Evolutionary conservation across 179 eudicot genomes (phyloP), one percentile per base, ranked within the genome.

Genomic region (Beta lomatogona): DNA sequence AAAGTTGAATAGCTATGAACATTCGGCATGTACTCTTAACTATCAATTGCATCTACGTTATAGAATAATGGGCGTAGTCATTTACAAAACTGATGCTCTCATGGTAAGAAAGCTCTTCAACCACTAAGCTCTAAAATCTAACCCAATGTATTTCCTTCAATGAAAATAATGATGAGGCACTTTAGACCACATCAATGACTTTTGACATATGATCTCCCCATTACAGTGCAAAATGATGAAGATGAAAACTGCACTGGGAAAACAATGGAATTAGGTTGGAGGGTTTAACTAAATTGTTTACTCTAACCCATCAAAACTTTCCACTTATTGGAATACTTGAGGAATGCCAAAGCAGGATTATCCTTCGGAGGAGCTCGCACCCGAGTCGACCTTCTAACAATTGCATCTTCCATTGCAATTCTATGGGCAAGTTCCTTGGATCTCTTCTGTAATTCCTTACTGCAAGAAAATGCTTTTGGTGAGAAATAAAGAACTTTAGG

Each of bases 291-390:
- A 44, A 58, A 4, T 57, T 3, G 55, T 64, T 16, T 52, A 64
- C n/a, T 73, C 79, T 83, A 82, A 50, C 80, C 85, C 84, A 85
- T 93, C 64, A 82, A 84, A 81, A 88, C 97, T 85, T 93, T 96
- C 97, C 94, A 93, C 88, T 92, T 94, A 87, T 96, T 96, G 59
- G 84, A 82, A 76, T 96, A 96, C 81, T 90, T 92, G 68, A 95
- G 95, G 86, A 96, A 96, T 13, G 97, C 93, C 41, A 82, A 80
- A 77, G 98, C 89, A 25, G 97, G 95, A 72, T 90, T 92, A 71
- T 94, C 92, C 87, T 91, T 89, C 4, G 97, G 97, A 19, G 97
- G 94, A 72, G 99, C 99, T 81, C 97, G 96, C 21, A 94, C 93
- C 71, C 99, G 89, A 71, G 94, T 93, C 21, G 99, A 96, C 83